Conservation (phyloP, 116 monocot species). For the Dioscorea cayenensis region DNA sequence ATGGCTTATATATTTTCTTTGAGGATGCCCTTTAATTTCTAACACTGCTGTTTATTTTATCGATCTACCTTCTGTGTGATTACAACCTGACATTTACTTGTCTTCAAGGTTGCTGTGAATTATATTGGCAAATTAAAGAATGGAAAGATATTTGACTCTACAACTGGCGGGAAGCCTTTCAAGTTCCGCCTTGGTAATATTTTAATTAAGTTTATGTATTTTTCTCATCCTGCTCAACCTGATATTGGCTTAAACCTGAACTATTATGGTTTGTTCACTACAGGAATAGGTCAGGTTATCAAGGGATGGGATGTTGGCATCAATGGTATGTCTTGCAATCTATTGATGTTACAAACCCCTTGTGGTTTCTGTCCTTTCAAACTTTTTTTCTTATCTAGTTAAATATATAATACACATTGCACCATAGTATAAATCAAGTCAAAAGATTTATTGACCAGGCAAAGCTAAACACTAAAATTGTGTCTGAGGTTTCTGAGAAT, state of each 20-base stretch:
- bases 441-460: no score
- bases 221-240: not conserved
- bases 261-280: not conserved
- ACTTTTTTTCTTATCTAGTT: not conserved
- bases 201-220: not conserved
- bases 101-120: conserved; percentile 54
- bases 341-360: not conserved
- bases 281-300: conserved; percentile 86
- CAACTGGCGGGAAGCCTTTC: conserved; percentile 62
- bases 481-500: no score
- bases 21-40: no score
- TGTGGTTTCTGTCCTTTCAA: not conserved
- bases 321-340: conserved; percentile 28
- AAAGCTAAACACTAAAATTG: no score
- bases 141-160: conserved; percentile 80
- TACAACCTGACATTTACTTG: not conserved
- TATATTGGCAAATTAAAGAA: conserved; percentile 88
- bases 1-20: no score
- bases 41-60: not conserved
- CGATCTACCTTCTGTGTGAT: not conserved
- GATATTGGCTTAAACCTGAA: not conserved
- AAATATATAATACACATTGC: not conserved
- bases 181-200: conserved; percentile 79
- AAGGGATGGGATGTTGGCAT: conserved; percentile 97
- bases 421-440: no score